Conservation (phyloP, 2,329 filamentous ascomycete genomes). For the Thelonectria blattea region DNA sequence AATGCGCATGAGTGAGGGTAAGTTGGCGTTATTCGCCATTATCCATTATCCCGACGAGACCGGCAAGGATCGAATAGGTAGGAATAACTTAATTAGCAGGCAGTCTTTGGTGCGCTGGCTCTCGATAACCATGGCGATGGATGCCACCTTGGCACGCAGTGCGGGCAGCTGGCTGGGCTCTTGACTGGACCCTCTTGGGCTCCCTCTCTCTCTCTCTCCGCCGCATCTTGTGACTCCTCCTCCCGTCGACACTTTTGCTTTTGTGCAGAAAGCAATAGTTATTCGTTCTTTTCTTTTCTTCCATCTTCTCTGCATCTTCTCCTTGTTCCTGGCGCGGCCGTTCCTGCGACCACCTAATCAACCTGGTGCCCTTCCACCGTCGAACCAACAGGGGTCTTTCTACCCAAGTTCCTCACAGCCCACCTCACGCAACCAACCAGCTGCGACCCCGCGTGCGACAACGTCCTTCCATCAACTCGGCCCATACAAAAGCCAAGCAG, state of each 20-base stretch:
- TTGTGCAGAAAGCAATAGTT: neutral
- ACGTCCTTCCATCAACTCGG: slow-evolving; percentile 8
- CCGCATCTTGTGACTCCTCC: neutral
- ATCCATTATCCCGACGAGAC: no score
- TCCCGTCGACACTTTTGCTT: slow-evolving; percentile 13
- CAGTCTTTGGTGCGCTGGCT: neutral
- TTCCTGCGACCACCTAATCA: slow-evolving; percentile 40
- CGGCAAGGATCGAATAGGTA: no score
- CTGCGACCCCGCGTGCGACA: slow-evolving; percentile 32
- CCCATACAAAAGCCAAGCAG: neutral
- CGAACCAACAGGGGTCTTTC: slow-evolving; percentile 23
- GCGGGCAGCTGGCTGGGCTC: neutral
- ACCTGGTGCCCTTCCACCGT: slow-evolving; percentile 20
- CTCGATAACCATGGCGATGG: neutral
- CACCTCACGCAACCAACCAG: slow-evolving; percentile 20
- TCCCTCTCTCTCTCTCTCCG: neutral
- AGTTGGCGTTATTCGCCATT: no score
- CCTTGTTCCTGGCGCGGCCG: slow-evolving; percentile 36
- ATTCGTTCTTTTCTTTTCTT: slow-evolving; percentile 4
- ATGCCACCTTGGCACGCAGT: neutral
- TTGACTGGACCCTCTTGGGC: slow-evolving; percentile 11
- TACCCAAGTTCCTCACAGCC: neutral
- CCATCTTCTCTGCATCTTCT: neutral
- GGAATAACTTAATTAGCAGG: no score
- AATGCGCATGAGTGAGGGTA: no score